Evolutionary conservation across 371 early-diverging fungal genomes (phyloP).

Genomic region (Thermomucor indicae-seudaticae): DNA sequence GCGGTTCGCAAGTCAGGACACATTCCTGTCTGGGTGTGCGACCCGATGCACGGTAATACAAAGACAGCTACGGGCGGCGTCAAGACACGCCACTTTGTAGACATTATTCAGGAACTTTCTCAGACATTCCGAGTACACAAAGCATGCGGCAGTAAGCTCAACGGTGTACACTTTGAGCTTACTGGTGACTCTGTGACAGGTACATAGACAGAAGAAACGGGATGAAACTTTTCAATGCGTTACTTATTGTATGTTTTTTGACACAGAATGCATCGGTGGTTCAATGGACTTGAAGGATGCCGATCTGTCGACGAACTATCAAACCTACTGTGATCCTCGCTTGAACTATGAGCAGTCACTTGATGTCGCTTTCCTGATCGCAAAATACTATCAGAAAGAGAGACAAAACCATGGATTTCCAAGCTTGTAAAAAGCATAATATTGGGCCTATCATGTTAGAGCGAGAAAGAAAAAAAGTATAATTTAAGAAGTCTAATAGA

Average conservation of each 20-base stretch:
- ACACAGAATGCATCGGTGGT: conserved; percentile 90
- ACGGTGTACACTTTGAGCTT: conserved; percentile 96
- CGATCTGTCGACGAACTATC: conserved; percentile 85
- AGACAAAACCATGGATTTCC: conserved; percentile 39
- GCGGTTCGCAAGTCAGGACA: conserved; percentile 86
- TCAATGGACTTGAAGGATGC: conserved; percentile 84
- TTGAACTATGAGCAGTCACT: conserved; percentile 95
- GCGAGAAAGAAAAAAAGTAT: too few relatives aligned
- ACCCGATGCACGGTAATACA: conserved; percentile 98
- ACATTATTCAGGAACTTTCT: conserved; percentile 79
- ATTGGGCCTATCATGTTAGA: too few relatives aligned
- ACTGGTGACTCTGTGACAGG: conserved; percentile 90
- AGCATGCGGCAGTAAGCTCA: conserved; percentile 65
- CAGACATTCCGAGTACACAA: conserved; percentile 83
- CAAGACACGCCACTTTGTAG: conserved; percentile 88
- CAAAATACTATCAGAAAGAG: conserved; percentile 75
- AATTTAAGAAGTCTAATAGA: too few relatives aligned
- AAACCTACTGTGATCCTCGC: conserved; percentile 93
- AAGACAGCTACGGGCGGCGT: conserved; percentile 74
- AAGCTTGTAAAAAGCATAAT: conserved; percentile 25
- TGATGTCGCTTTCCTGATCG: conserved; percentile 94
- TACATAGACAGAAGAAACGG: conserved; percentile 6
- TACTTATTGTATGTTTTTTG: neutral
- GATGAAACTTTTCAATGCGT: neutral
- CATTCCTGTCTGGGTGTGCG: conserved; percentile 93